A percentile compares a stretch with the other conserved stretches of the same genome.
Conservation (phyloP, 441 rosid species). For the Biscutella laevigata region DNA sequence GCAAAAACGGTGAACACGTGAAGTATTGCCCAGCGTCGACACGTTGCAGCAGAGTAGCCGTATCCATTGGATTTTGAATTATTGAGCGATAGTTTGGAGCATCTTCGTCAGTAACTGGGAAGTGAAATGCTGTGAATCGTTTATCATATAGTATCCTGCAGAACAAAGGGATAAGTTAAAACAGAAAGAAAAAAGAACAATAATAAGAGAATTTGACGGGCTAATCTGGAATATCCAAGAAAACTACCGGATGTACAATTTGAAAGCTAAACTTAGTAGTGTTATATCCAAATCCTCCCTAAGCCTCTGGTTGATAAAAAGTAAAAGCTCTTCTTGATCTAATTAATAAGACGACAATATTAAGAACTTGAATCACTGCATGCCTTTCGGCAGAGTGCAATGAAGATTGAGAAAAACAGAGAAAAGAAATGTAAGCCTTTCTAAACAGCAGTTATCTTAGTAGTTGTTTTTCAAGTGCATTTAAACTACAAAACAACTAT, state of each 20-base stretch:
- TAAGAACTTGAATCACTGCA: not conserved
- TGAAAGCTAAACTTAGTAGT: not conserved
- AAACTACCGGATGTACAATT: not conserved
- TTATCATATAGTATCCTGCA: constrained; percentile 87
- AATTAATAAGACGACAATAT: not conserved
- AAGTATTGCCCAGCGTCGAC: constrained; percentile 87
- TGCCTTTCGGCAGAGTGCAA: too few relatives aligned
- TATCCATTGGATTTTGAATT: constrained; percentile 93
- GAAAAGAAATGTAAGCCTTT: not conserved
- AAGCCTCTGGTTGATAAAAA: not conserved
- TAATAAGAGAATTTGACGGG: not conserved
- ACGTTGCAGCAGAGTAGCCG: constrained; percentile 81
- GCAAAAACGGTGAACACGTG: constrained; percentile 73
- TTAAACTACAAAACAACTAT: not conserved
- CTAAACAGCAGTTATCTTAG: not conserved
- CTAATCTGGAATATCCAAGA: not conserved
- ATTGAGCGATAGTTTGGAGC: constrained; percentile 88
- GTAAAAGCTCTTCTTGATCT: not conserved
- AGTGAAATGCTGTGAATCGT: constrained; percentile 86
- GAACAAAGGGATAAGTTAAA: constrained; percentile 1
- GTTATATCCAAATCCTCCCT: not conserved
- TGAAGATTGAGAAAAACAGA: too few relatives aligned
- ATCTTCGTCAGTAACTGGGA: constrained; percentile 92
- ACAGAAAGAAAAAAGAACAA: not conserved
- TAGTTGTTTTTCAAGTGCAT: not conserved